A percentile compares a stretch with the other conserved stretches of the same genome.
Conservation (phyloP, 495 filamentous ascomycete genomes). For the Xylaria sp. region DNA sequence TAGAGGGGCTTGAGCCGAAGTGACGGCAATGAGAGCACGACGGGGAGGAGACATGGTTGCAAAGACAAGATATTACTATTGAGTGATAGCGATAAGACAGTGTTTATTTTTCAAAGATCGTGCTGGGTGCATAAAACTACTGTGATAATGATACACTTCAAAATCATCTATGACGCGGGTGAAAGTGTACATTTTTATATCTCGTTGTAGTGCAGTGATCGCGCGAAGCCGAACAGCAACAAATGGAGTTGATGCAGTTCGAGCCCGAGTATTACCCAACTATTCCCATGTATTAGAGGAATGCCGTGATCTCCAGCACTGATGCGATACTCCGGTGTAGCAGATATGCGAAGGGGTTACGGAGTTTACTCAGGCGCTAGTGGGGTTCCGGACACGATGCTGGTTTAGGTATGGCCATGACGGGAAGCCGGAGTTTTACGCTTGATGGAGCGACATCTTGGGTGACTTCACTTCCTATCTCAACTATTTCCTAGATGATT, state of each 20-base stretch:
- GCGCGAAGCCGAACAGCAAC: not conserved
- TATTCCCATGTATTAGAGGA: not conserved
- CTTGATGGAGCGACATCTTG: not conserved
- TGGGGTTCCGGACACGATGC: not conserved
- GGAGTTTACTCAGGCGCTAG: not conserved
- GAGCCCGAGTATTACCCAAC: not conserved
- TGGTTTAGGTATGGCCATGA: not conserved
- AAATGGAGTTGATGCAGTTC: not conserved
- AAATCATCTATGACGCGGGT: not conserved
- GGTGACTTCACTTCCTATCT: not conserved
- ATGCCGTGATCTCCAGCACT: not conserved
- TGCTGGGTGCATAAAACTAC: not conserved
- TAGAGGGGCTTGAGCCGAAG: slow-evolving; percentile 53
- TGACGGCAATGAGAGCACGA: slow-evolving; percentile 54
- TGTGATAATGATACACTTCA: not conserved
- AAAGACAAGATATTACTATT: not conserved
- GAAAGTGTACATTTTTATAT: not conserved
- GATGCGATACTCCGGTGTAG: not conserved
- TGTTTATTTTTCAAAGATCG: not conserved
- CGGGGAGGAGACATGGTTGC: slow-evolving; percentile 48
- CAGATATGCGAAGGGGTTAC: not conserved
- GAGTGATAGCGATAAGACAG: not conserved
- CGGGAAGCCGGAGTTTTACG: not conserved
- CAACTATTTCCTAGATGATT: not conserved
- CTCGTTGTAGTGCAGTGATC: not conserved